A percentile compares a stretch with the other conserved stretches of the same genome.
phyloP scores from a whole-genome alignment of 305 asterid species.

The Ajuga reptans region DNA sequence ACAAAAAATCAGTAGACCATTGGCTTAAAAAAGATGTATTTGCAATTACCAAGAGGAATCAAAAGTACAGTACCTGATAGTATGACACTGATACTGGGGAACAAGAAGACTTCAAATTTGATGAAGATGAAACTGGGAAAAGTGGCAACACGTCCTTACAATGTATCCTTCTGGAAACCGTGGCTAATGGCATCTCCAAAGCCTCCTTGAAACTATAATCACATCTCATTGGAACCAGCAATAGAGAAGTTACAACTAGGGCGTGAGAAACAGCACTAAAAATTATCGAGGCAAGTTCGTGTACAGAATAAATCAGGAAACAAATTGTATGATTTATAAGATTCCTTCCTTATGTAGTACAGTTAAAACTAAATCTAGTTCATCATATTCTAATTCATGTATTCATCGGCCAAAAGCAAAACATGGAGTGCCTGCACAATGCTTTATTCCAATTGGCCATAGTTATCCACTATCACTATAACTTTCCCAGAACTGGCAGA shows the following conservation, averaged over 20 bases:
- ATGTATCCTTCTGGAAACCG: conserved; percentile 66
- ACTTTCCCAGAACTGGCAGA: not conserved
- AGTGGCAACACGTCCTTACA: conserved; percentile 79
- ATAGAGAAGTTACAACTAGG: conserved; percentile 20
- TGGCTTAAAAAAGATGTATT: not conserved
- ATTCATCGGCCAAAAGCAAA: not conserved
- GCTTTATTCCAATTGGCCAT: not conserved
- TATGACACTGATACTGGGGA: conserved; percentile 67
- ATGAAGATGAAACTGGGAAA: conserved; percentile 54
- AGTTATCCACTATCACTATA: not conserved
- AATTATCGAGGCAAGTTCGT: not conserved
- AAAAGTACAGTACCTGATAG: conserved; percentile 47
- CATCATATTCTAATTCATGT: not conserved
- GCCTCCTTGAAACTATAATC: conserved; percentile 80
- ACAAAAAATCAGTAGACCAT: conserved; percentile 7
- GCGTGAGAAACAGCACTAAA: not conserved
- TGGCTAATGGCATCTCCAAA: conserved; percentile 72
- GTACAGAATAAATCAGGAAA: conserved; percentile 15
- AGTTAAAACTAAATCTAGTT: not conserved
- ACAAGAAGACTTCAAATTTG: conserved; percentile 23
- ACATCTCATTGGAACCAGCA: conserved; percentile 18
- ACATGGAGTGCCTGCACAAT: not conserved
- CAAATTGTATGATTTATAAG: not conserved
- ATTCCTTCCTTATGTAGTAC: not conserved
- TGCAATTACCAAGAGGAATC: not conserved